Evolutionary conservation across 169 alveolate genomes (phyloP).

Genomic region (Perkinsus marinus): DNA sequence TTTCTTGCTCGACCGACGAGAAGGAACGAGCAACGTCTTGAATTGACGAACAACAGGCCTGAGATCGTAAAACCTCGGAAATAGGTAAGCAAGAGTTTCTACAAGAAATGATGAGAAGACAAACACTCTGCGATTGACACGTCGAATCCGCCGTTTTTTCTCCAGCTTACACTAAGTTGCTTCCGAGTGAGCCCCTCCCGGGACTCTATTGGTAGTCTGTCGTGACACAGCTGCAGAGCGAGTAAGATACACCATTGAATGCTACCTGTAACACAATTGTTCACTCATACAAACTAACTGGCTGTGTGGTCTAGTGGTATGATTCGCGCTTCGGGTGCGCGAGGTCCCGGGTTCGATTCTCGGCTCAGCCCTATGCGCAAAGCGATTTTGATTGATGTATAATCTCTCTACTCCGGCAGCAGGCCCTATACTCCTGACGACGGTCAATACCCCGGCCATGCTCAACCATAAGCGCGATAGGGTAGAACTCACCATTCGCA

Average conservation of each 20-base stretch:
- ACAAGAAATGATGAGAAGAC: too few relatives aligned
- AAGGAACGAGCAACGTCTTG: neutral
- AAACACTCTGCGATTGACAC: too few relatives aligned
- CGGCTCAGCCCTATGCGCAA: neutral
- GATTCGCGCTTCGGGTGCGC: neutral
- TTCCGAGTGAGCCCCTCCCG: neutral
- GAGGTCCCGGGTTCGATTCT: neutral
- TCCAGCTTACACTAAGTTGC: neutral
- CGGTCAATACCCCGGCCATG: neutral
- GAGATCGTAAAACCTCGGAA: neutral
- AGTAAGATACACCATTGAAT: neutral
- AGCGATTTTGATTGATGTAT: too few relatives aligned
- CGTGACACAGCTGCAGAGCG: neutral
- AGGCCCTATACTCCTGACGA: neutral
- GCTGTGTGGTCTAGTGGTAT: neutral
- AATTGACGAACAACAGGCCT: neutral
- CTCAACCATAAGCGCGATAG: neutral
- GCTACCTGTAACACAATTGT: neutral
- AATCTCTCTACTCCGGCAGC: neutral
- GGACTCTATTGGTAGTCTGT: neutral
- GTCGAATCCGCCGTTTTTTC: too few relatives aligned
- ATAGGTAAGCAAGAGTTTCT: too few relatives aligned
- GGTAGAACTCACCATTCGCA: neutral
- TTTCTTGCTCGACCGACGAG: neutral
- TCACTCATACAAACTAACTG: neutral